Evolutionary conservation across 208 protist species (phyloP).

Genomic region (Acanthamoeba divionensis): DNA sequence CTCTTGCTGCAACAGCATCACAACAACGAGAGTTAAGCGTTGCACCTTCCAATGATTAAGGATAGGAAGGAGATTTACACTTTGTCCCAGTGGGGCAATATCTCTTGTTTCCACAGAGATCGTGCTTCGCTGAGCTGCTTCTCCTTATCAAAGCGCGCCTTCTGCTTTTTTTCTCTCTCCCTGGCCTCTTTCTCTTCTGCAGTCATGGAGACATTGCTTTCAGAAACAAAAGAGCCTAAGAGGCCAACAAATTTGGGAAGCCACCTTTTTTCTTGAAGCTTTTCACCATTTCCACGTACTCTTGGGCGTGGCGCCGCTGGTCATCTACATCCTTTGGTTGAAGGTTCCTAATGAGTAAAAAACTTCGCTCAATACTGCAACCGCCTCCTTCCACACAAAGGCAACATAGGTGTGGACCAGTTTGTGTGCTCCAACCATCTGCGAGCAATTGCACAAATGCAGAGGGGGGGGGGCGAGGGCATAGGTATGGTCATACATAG

Average conservation of each 20-base stretch:
- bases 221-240: too few species aligned
- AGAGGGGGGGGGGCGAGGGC: not conserved
- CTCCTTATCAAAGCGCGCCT: not conserved
- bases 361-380: not conserved
- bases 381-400: not conserved
- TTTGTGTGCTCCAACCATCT: too few species aligned
- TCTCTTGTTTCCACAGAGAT: not conserved
- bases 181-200: not conserved
- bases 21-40: not conserved
- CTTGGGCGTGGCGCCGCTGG: not conserved
- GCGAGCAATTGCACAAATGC: too few species aligned
- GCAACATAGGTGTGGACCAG: too few species aligned
- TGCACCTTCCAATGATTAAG: not conserved
- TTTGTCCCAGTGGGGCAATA: constrained; percentile 11
- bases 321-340: not conserved
- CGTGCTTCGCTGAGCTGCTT: not conserved
- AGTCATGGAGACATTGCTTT: not conserved
- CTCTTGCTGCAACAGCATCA: not conserved
- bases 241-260: not conserved
- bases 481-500: not conserved
- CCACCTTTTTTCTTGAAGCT: constrained; percentile 26
- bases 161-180: not conserved
- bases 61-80: not conserved
- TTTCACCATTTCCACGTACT: constrained; percentile 15
- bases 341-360: not conserved